These are phyloP conservation scores for Geotrichum europaeum DNA, from an alignment of 1,139 yeast genomes.

Conservation along the genomic window DNA sequence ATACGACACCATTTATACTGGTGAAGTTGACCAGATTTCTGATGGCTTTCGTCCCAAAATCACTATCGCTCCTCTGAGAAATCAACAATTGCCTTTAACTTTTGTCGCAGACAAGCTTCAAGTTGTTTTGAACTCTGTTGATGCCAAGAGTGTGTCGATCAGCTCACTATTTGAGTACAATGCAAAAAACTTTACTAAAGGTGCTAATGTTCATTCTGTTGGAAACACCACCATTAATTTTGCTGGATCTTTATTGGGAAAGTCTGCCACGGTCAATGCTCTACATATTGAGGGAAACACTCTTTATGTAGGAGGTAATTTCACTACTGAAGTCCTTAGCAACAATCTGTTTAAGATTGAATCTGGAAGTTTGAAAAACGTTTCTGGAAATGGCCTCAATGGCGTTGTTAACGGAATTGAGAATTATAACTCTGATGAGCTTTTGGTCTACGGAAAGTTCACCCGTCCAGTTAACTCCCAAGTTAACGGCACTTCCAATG, in stretches of 20 bases:
- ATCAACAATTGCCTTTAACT: constrained; percentile 40
- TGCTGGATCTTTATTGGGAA: constrained; percentile 43
- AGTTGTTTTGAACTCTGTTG: constrained; percentile 46
- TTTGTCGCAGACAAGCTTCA: constrained; percentile 72
- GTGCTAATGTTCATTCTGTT: constrained; percentile 39
- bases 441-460: constrained; percentile 39
- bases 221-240: constrained; percentile 65
- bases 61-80: constrained; percentile 33
- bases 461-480: constrained; percentile 29
- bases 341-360: constrained; percentile 29
- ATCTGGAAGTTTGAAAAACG: constrained; percentile 28
- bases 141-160: constrained; percentile 37
- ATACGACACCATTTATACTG: constrained; percentile 71
- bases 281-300: constrained; percentile 18
- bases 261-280: constrained; percentile 14
- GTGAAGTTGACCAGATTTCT: constrained; percentile 52
- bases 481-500: constrained; percentile 26
- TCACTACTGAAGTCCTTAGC: constrained; percentile 35
- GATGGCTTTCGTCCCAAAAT: constrained; percentile 45
- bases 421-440: constrained; percentile 24
- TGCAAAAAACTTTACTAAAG: constrained; percentile 54
- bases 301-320: constrained; percentile 48
- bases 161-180: constrained; percentile 84
- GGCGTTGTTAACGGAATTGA: constrained; percentile 35
- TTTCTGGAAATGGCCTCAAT: constrained; percentile 38